A percentile compares a stretch with the other conserved stretches of the same genome.
phyloP scores from a whole-genome alignment of 2,329 filamentous ascomycete species.

The Moelleriella libera region DNA sequence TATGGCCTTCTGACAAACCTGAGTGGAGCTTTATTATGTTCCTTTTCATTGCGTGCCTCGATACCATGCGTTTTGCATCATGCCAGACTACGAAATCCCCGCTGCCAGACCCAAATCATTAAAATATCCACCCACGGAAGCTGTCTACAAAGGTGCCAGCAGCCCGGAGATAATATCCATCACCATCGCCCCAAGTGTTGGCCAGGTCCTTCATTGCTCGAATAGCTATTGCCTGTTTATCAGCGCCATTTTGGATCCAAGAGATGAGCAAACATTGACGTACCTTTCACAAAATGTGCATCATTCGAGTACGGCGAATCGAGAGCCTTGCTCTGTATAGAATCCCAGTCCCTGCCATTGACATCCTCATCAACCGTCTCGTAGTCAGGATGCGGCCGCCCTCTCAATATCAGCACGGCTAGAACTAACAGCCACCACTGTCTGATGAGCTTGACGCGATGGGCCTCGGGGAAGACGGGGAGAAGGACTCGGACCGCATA shows the following conservation, averaged over 20 bases:
- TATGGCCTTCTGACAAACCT: no score
- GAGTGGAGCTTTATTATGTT: no score
- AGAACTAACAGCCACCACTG: conserved; percentile 86
- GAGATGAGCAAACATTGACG: conserved; percentile 1
- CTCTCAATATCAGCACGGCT: conserved; percentile 60
- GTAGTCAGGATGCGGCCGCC: conserved; percentile 58
- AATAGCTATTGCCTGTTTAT: conserved; percentile 30
- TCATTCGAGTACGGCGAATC: conserved; percentile 55
- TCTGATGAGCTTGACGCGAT: conserved; percentile 59
- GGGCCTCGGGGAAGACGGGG: conserved; percentile 57
- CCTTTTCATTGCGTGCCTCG: no score
- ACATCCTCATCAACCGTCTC: conserved; percentile 43
- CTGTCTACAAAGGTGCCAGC: conserved; percentile 61
- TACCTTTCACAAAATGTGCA: conserved; percentile 75
- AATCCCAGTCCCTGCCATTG: conserved; percentile 54
- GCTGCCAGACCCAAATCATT: conserved; percentile 4
- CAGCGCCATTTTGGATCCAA: background rate
- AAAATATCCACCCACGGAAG: conserved; percentile 52
- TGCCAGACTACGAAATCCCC: no score
- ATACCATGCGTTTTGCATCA: no score
- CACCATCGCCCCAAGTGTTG: conserved; percentile 58
- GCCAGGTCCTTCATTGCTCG: conserved; percentile 63
- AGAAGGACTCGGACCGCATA: conserved; percentile 82
- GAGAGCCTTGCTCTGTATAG: conserved; percentile 58
- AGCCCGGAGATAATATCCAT: conserved; percentile 50